These are phyloP conservation scores for Cystofilobasidium capitatum DNA, from an alignment of 768 basidiomycete genomes.

Conservation along the genomic window DNA sequence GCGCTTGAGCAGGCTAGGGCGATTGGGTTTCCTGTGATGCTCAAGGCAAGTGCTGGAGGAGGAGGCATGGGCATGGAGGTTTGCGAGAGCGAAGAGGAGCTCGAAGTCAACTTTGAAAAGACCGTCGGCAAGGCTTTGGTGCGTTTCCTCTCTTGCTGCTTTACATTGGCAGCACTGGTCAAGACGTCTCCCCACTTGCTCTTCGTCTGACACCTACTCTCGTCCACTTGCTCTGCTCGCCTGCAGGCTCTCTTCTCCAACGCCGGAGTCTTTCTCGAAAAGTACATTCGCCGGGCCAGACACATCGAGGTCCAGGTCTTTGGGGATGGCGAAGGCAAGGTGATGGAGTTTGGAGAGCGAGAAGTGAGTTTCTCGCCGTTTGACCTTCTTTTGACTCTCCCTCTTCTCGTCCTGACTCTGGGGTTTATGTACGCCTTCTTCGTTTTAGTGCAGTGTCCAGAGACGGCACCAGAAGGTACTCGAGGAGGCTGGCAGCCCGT, in stretches of 20 bases:
- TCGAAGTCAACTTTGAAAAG: constrained; percentile 40
- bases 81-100: constrained; percentile 44
- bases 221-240: neutral
- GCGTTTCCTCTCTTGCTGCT: constrained; percentile 17
- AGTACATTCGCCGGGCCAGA: constrained; percentile 49
- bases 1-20: constrained; percentile 42
- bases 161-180: constrained; percentile 20
- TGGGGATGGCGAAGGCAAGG: constrained; percentile 51
- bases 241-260: constrained; percentile 47
- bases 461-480: constrained; percentile 64
- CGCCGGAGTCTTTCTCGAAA: constrained; percentile 52
- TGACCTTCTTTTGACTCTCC: too few relatives aligned
- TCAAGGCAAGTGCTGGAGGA: constrained; percentile 61
- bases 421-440: too few relatives aligned
- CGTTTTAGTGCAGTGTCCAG: constrained; percentile 60
- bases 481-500: constrained; percentile 60
- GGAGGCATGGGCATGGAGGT: constrained; percentile 60
- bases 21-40: constrained; percentile 54
- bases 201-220: too few relatives aligned
- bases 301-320: constrained; percentile 64
- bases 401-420: too few relatives aligned
- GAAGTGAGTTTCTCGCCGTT: too few relatives aligned
- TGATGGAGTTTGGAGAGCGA: constrained; percentile 57
- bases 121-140: constrained; percentile 47
- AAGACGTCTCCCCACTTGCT: too few relatives aligned